phyloP scores from a whole-genome alignment of 768 basidiomycete genomes.

The Collybia sordida region DNA sequence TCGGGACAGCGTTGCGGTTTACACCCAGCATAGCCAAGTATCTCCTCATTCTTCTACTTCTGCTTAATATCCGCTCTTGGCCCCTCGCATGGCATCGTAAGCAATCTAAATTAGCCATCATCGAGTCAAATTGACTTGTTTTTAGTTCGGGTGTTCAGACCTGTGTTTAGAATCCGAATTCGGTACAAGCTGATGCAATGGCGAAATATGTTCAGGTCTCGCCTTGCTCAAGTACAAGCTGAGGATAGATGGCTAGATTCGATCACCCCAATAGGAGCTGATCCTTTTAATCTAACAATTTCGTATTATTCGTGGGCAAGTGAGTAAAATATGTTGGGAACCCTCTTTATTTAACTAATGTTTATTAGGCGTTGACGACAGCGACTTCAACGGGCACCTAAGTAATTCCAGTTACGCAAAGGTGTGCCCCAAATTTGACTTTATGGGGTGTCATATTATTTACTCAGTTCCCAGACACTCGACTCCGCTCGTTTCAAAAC shows the following conservation, averaged over 20 bases:
- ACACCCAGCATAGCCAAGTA: conserved; percentile 32
- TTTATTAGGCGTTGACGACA: conserved; percentile 60
- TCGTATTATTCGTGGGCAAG: conserved; percentile 54
- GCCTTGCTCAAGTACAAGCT: conserved; percentile 25
- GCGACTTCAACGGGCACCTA: conserved; percentile 72
- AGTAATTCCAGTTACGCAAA: conserved; percentile 84
- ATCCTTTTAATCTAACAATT: conserved; percentile 50
- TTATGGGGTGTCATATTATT: neutral
- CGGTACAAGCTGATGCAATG: conserved; percentile 30
- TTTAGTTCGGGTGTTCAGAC: conserved; percentile 55
- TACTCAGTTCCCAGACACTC: conserved; percentile 29
- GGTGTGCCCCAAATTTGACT: conserved; percentile 31
- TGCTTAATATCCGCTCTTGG: conserved; percentile 61
- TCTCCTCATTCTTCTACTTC: conserved; percentile 43
- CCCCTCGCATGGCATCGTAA: conserved; percentile 71
- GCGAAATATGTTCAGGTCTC: conserved; percentile 36
- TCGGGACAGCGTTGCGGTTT: conserved; percentile 4
- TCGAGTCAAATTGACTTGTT: conserved; percentile 2
- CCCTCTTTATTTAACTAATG: neutral
- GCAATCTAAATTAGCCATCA: conserved; percentile 16
- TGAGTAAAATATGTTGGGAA: conserved; percentile 32
- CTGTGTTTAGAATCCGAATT: conserved; percentile 35
- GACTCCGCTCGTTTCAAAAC: conserved; percentile 50
- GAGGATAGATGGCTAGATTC: conserved; percentile 45
- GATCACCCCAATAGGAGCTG: conserved; percentile 50